Percentiles rank a stretch among this genome's conserved stretches.
Evolutionary conservation across 2,329 filamentous ascomycete species (phyloP).

Genomic region (Botryotinia narcissicola): DNA sequence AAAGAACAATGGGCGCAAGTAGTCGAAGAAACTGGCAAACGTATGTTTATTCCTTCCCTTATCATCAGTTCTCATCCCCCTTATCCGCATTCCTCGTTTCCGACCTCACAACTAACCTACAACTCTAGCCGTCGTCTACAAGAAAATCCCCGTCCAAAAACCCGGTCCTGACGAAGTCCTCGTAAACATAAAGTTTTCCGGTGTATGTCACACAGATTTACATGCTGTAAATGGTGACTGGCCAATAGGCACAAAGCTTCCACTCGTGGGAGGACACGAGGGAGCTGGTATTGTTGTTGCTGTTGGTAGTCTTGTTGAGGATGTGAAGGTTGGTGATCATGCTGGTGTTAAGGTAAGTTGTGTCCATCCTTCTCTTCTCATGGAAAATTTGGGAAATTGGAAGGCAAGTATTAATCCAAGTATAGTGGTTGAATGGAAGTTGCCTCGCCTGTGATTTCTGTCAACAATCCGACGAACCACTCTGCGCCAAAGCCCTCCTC

Average conservation of each 20-base stretch:
- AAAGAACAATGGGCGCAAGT: slow-evolving; percentile 90
- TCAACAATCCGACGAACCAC: slow-evolving; percentile 74
- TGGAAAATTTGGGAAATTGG: slow-evolving; percentile 7
- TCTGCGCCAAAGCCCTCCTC: slow-evolving; percentile 71
- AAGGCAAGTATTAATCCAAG: slow-evolving; percentile 14
- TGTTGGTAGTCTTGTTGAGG: slow-evolving; percentile 70
- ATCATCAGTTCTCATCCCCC: slow-evolving; percentile 15
- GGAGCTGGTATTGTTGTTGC: slow-evolving; percentile 82
- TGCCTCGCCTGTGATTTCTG: slow-evolving; percentile 85
- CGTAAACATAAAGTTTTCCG: slow-evolving; percentile 85
- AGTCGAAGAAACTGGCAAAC: slow-evolving; percentile 74
- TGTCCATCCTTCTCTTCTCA: background rate
- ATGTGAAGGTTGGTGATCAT: slow-evolving; percentile 78
- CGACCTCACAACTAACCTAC: background rate
- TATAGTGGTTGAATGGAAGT: slow-evolving; percentile 77
- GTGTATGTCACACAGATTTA: slow-evolving; percentile 86
- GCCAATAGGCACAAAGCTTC: slow-evolving; percentile 79
- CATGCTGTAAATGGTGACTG: slow-evolving; percentile 86
- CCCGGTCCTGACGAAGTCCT: slow-evolving; percentile 89
- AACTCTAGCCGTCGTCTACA: slow-evolving; percentile 60
- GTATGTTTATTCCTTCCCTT: slow-evolving; percentile 44
- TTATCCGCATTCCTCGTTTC: background rate
- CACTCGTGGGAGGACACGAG: slow-evolving; percentile 78
- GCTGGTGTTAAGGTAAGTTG: slow-evolving; percentile 68
- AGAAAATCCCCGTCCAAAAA: slow-evolving; percentile 76